These are phyloP conservation scores for Penicillium lividum DNA, from an alignment of 495 filamentous ascomycete genomes.

Conservation along the genomic window DNA sequence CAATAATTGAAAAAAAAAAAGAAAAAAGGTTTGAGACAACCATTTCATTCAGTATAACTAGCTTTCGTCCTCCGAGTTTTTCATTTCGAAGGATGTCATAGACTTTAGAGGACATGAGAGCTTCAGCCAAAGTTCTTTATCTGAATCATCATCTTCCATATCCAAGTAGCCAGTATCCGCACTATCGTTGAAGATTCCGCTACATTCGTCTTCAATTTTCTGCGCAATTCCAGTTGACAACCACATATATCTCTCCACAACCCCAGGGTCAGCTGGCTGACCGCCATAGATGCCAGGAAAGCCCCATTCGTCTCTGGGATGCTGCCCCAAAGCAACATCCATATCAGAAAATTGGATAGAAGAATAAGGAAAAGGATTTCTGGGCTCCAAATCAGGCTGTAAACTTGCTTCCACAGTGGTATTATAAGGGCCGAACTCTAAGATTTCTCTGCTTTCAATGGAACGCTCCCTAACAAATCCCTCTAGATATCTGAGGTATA, in stretches of 20 bases:
- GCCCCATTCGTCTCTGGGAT: conserved; percentile 1
- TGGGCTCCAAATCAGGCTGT: conserved; percentile 21
- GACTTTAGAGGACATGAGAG: no score
- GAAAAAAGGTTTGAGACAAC: no score
- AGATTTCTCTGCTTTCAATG: neutral
- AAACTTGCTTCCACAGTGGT: conserved; percentile 7
- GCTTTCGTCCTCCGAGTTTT: no score
- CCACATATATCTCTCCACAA: conserved; percentile 21
- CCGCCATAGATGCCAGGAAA: conserved; percentile 13
- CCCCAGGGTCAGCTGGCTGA: conserved; percentile 1
- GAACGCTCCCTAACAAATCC: conserved; percentile 9
- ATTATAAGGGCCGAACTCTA: neutral
- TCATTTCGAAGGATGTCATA: no score
- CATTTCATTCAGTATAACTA: no score
- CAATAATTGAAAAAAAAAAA: no score
- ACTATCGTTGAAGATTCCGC: neutral
- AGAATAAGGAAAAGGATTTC: conserved; percentile 3
- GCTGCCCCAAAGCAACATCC: no score
- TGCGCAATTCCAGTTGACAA: conserved; percentile 18
- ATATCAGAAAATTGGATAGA: conserved; percentile 10
- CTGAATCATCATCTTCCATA: no score
- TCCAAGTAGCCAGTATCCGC: no score
- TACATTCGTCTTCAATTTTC: conserved; percentile 15
- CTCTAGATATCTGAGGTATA: conserved; percentile 18
- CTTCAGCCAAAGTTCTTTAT: no score